These are phyloP conservation scores for Pyropia yezoensis DNA, from an alignment of 23 red algal genomes.

Conservation along the genomic window DNA sequence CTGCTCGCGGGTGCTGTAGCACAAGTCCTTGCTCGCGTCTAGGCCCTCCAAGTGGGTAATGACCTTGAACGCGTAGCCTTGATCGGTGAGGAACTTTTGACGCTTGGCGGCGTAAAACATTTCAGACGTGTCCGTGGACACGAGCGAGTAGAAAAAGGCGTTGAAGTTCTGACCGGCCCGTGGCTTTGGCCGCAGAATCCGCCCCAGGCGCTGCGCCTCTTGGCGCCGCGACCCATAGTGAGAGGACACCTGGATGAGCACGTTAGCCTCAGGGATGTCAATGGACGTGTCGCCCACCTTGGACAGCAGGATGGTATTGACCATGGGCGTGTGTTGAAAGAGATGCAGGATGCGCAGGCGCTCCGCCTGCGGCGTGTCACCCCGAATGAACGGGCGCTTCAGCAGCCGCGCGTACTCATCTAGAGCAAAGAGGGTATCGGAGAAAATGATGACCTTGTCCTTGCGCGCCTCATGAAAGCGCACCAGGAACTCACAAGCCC, in stretches of 20 bases:
- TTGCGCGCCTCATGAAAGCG: conserved; percentile 82
- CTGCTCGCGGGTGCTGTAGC: conserved; percentile 48
- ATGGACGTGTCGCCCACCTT: conserved; percentile 98
- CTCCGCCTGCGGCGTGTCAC: conserved; percentile 86
- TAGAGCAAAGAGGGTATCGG: conserved; percentile 93
- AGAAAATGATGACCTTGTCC: conserved; percentile 99
- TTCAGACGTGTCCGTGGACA: conserved; percentile 88
- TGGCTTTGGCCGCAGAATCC: conserved; percentile 94
- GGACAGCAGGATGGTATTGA: conserved; percentile 75
- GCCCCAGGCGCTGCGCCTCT: conserved; percentile 91
- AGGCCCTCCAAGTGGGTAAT: conserved; percentile 92
- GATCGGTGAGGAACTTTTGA: conserved; percentile 95
- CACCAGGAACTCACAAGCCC: conserved; percentile 85
- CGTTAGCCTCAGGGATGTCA: conserved; percentile 96
- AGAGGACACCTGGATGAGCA: conserved; percentile 90
- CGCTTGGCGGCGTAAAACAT: conserved; percentile 94
- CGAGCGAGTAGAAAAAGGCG: conserved; percentile 96
- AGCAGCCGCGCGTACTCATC: conserved; percentile 67
- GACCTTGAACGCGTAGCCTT: conserved; percentile 97
- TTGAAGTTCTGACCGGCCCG: conserved; percentile 95
- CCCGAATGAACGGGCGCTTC: conserved; percentile 80
- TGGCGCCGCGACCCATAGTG: conserved; percentile 97
- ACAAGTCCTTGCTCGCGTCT: conserved; percentile 50
- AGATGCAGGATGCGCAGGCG: conserved; percentile 77
- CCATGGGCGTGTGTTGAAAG: conserved; percentile 82